Evolutionary conservation across 1,284 basidiomycete genomes (phyloP).

Genomic region (Ustilago crameri): DNA sequence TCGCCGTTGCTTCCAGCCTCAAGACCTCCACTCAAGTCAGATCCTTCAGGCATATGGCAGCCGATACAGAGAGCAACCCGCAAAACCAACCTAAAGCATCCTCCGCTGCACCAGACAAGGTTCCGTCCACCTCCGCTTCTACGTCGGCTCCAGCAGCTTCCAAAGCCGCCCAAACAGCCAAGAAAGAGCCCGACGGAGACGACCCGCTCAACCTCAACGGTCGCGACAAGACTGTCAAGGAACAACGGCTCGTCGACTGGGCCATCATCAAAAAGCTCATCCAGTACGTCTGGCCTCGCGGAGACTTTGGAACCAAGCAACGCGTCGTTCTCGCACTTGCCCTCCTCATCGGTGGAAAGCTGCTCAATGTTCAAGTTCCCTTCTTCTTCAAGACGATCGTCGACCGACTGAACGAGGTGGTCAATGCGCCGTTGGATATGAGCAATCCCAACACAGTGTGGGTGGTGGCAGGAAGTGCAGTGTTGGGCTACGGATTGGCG

Average conservation of each 20-base stretch:
- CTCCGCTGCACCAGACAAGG: slow-evolving; percentile 19
- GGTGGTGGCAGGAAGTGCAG: slow-evolving; percentile 86
- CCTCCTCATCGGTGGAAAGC: slow-evolving; percentile 85
- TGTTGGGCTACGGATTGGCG: slow-evolving; percentile 91
- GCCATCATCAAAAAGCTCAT: slow-evolving; percentile 73
- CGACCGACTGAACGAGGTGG: slow-evolving; percentile 79
- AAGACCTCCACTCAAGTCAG: background rate
- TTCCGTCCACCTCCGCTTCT: slow-evolving; percentile 12
- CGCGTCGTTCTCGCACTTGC: slow-evolving; percentile 86
- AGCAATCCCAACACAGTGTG: slow-evolving; percentile 83
- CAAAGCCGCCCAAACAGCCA: slow-evolving; percentile 2
- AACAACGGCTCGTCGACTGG: slow-evolving; percentile 70
- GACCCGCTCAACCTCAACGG: slow-evolving; percentile 58
- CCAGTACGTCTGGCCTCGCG: slow-evolving; percentile 74
- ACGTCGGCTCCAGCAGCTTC: background rate
- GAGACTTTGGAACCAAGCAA: slow-evolving; percentile 71
- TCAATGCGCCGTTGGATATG: slow-evolving; percentile 74
- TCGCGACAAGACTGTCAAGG: slow-evolving; percentile 37
- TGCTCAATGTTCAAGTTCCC: slow-evolving; percentile 96
- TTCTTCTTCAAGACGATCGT: slow-evolving; percentile 93
- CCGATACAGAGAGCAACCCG: slow-evolving; percentile 2
- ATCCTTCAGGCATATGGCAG: slow-evolving; percentile 35
- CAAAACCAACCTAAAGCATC: background rate
- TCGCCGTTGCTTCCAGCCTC: background rate
- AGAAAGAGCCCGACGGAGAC: slow-evolving; percentile 49